Base-by-base conservation (phyloP, 176 grass and related monocot species). In the Oryza nivara region DNA sequence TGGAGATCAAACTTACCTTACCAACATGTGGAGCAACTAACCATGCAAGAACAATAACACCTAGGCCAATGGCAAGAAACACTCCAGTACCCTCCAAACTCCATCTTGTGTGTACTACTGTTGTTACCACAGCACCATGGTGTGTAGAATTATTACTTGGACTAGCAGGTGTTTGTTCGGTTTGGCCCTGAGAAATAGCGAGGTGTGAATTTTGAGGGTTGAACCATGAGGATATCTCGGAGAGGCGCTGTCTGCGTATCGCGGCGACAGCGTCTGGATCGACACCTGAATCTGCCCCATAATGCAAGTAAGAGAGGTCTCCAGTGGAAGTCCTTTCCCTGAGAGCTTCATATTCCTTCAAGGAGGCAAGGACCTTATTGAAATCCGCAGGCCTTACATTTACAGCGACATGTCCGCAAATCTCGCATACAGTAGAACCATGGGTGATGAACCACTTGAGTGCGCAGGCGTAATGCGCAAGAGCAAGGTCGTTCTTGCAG, bases 401-500 rank as follows among this genome's bases (percentile, higher is more conserved):
- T n/a, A 74, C 74, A 28, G 93, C 93, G 34, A 81, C 80, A 71
- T 66, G 72, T 67, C 83, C 93, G 13, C 96, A 98, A 23, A 98
- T 98, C 87, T 98, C 96, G 2, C 96, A 98, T 17, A 85, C 67
- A 5, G 93, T 93, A 56, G 91, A 98, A 20, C 96, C 96, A 76
- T 92, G 96, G 80, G 61, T 95, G 60, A 98, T 70, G 45, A 98
- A 98, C 96, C 96, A 98, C 84, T 98, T 98, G 19, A 98, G 76
- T 7, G 93, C 96, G 52, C 96, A 98, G 36, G 96, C 89, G 60
- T 98, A 98, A 41, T 95, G 96, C 3, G 81, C 89, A 40, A 93
- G 89, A 14, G 93, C 86, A 28, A 98, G 91, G 63, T 98, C 96
- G 22, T 95, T 95, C 83, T 93, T 98, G 85, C 96, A 98, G 36